A percentile compares a stretch with the other conserved stretches of the same genome.
Evolutionary conservation across 2,329 filamentous ascomycete genomes (phyloP).

Genomic region (Trichoderma sp.): DNA sequence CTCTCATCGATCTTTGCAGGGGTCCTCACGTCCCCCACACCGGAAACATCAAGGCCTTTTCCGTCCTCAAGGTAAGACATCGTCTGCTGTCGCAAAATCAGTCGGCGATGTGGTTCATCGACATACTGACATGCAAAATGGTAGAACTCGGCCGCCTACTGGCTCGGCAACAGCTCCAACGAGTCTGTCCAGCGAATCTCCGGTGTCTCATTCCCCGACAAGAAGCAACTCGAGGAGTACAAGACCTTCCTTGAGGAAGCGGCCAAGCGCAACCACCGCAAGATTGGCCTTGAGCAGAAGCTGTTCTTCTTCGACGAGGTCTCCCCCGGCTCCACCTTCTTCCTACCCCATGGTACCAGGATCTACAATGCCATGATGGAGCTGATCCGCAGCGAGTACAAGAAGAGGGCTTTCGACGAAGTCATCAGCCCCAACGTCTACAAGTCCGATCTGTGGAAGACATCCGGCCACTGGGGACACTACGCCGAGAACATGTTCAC

Average conservation of each 20-base stretch:
- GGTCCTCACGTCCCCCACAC: slow-evolving; percentile 93
- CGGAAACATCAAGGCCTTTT: slow-evolving; percentile 89
- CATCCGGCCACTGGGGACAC: slow-evolving; percentile 85
- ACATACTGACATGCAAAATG: slow-evolving; percentile 46
- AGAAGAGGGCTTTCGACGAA: slow-evolving; percentile 90
- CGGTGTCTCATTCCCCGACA: slow-evolving; percentile 92
- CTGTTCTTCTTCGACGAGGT: slow-evolving; percentile 95
- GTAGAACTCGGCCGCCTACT: slow-evolving; percentile 74
- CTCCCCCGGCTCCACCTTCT: slow-evolving; percentile 92
- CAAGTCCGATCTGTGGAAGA: slow-evolving; percentile 91
- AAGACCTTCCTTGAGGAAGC: slow-evolving; percentile 95
- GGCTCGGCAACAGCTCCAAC: slow-evolving; percentile 89
- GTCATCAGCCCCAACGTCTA: slow-evolving; percentile 95
- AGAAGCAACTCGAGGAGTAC: slow-evolving; percentile 91
- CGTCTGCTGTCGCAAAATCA: not conserved
- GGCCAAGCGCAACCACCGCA: slow-evolving; percentile 94
- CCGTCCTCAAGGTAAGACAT: slow-evolving; percentile 72
- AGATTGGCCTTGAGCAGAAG: slow-evolving; percentile 93
- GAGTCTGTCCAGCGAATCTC: slow-evolving; percentile 96
- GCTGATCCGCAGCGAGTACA: slow-evolving; percentile 85
- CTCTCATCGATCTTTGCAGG: slow-evolving; percentile 91
- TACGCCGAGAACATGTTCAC: slow-evolving; percentile 88
- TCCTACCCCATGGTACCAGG: slow-evolving; percentile 86
- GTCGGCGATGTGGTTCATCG: not conserved
- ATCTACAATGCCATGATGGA: slow-evolving; percentile 88